Conservation (phyloP, 2,329 filamentous ascomycete genomes). For the Fusarium annulatum region DNA sequence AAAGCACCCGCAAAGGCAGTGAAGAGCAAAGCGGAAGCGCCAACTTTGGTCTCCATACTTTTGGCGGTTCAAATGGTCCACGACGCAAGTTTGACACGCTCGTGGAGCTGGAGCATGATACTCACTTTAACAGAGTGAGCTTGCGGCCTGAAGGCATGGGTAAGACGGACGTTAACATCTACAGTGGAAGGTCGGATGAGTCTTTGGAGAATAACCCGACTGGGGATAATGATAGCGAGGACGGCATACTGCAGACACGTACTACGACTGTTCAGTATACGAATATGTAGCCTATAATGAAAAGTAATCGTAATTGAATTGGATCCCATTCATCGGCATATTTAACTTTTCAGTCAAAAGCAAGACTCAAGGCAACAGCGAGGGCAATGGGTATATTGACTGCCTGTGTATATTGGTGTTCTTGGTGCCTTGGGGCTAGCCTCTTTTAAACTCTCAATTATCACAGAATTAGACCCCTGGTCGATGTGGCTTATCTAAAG, state of each 20-base stretch:
- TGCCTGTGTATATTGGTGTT: too few relatives aligned
- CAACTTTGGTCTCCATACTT: not conserved
- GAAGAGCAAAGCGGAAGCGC: not conserved
- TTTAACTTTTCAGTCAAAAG: not conserved
- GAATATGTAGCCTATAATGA: not conserved
- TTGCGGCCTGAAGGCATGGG: not conserved
- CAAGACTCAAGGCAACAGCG: rapidly evolving
- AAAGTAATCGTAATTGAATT: not conserved
- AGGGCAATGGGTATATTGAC: too few relatives aligned
- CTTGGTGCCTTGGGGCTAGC: too few relatives aligned
- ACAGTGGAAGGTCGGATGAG: not conserved
- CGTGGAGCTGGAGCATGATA: slow-evolving; percentile 10
- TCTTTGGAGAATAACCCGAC: not conserved
- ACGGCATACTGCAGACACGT: slow-evolving; percentile 6
- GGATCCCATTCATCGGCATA: rapidly evolving
- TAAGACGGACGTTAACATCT: slow-evolving; percentile 1
- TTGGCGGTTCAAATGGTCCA: slow-evolving; percentile 5
- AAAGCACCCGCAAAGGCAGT: not conserved
- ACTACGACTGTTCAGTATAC: slow-evolving; percentile 5
- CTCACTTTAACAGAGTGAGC: not conserved
- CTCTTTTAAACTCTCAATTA: too few relatives aligned
- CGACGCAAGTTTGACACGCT: slow-evolving; percentile 16
- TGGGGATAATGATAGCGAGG: slow-evolving; percentile 4
- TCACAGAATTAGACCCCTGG: not conserved
- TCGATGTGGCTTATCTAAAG: not conserved